Conservation (phyloP, 176 grass and related monocot genomes). For the Zea mays region DNA sequence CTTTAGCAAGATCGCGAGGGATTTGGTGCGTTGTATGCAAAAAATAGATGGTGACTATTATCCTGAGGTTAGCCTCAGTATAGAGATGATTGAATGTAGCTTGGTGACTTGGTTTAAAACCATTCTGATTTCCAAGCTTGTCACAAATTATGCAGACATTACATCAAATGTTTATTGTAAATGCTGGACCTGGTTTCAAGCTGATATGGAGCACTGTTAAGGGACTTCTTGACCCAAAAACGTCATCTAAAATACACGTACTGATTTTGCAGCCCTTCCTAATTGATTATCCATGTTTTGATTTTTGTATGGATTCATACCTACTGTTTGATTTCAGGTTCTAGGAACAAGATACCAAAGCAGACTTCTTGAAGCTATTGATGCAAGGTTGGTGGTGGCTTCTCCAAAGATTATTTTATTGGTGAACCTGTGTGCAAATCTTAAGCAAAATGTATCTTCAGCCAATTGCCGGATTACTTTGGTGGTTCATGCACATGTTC, state of each 20-base stretch:
- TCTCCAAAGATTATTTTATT: constrained; percentile 31
- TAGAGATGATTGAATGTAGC: constrained; percentile 11
- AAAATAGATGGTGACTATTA: constrained; percentile 98
- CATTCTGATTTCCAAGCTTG: constrained; percentile 31
- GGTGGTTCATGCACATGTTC: constrained; percentile 79
- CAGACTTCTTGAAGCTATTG: constrained; percentile 90
- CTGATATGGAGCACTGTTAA: constrained; percentile 89
- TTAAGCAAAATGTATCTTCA: constrained; percentile 52
- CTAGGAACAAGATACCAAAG: constrained; percentile 89
- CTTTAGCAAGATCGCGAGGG: constrained; percentile 93
- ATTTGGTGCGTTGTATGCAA: constrained; percentile 83
- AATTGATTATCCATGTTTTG: constrained; percentile 27
- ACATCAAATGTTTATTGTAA: constrained; percentile 98
- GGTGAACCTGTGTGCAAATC: constrained; percentile 16
- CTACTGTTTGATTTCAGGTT: constrained; percentile 55
- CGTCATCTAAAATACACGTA: constrained; percentile 98
- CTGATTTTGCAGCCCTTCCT: constrained; percentile 20
- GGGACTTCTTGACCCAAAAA: constrained; percentile 97
- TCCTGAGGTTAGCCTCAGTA: constrained; percentile 70
- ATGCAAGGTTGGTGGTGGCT: constrained; percentile 63
- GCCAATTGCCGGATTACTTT: constrained; percentile 87
- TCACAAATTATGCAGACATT: constrained; percentile 66
- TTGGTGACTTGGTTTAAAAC: constrained; percentile 8
- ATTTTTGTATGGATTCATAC: constrained; percentile 33
- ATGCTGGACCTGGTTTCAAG: constrained; percentile 97